A percentile compares a stretch with the other conserved stretches of the same genome.
Evolutionary conservation across 805 yeast genomes (phyloP).

Genomic region (Kodamaea nitidulidarum): DNA sequence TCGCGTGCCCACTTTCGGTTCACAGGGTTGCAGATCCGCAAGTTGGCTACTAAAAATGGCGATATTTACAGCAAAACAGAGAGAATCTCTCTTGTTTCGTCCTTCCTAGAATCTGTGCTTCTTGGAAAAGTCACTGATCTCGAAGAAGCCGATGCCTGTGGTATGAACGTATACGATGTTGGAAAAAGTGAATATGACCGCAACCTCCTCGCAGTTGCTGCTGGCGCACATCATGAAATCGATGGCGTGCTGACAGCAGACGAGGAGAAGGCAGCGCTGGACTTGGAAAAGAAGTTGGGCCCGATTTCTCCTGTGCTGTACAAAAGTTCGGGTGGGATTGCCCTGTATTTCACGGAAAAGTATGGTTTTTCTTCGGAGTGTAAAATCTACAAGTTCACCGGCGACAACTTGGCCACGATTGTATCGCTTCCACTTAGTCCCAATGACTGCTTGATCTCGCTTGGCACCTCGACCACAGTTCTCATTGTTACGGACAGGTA

Average conservation of each 20-base stretch:
- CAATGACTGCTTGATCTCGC: conserved; percentile 73
- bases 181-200: conserved; percentile 51
- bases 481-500: conserved; percentile 74
- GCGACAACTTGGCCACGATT: conserved; percentile 88
- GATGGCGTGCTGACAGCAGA: conserved; percentile 28
- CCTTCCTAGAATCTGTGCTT: conserved; percentile 69
- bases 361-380: conserved; percentile 63
- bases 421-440: conserved; percentile 73
- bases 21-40: conserved; percentile 89
- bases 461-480: conserved; percentile 92
- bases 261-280: conserved; percentile 20
- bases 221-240: conserved; percentile 44
- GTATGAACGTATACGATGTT: conserved; percentile 85
- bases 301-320: conserved; percentile 48
- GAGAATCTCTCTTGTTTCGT: conserved; percentile 71
- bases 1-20: conserved; percentile 86
- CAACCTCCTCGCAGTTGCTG: conserved; percentile 51
- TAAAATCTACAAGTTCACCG: conserved; percentile 72
- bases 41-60: conserved; percentile 54
- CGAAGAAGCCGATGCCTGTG: conserved; percentile 88
- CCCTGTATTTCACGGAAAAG: conserved; percentile 56
- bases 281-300: conserved; percentile 50
- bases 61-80: conserved; percentile 51
- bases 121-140: conserved; percentile 59
- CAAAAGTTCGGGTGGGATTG: conserved; percentile 47